phyloP scores from a whole-genome alignment of 2,329 filamentous ascomycete species.

The Pseudogymnoascus pannorum region DNA sequence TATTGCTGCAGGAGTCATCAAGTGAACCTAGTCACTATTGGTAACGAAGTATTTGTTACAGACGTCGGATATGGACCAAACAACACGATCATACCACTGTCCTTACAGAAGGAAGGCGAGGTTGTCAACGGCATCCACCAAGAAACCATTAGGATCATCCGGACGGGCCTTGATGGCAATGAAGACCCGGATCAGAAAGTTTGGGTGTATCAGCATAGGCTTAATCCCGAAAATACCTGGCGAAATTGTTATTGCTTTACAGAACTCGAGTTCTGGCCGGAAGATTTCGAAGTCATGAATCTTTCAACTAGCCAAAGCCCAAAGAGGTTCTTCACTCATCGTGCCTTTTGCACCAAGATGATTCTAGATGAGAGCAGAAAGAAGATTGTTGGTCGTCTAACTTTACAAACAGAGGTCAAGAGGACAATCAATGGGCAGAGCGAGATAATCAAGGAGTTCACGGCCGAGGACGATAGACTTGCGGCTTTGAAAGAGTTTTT shows the following conservation, averaged over 20 bases:
- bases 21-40: not conserved
- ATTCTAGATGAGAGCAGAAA: not conserved
- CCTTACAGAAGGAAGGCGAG: not conserved
- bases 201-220: not conserved
- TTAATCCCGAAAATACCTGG: not conserved
- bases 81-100: not conserved
- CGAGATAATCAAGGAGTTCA: not conserved
- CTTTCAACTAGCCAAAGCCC: not conserved
- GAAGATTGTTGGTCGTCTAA: not conserved
- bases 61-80: not conserved
- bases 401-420: not conserved
- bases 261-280: not conserved
- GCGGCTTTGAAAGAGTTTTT: not conserved
- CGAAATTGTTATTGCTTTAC: not conserved
- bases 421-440: not conserved
- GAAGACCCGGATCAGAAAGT: not conserved
- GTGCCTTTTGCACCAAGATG: not conserved
- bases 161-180: not conserved
- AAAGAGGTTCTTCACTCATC: not conserved
- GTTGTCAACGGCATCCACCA: not conserved
- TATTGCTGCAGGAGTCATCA: not conserved
- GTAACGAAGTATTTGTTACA: not conserved
- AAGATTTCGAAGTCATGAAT: not conserved
- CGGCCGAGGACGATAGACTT: not conserved
- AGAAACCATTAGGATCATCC: not conserved